A percentile compares a stretch with the other conserved stretches of the same genome.
Evolutionary conservation across 2,329 filamentous ascomycete species (phyloP).

Genomic region (Colletotrichum graminicola): DNA sequence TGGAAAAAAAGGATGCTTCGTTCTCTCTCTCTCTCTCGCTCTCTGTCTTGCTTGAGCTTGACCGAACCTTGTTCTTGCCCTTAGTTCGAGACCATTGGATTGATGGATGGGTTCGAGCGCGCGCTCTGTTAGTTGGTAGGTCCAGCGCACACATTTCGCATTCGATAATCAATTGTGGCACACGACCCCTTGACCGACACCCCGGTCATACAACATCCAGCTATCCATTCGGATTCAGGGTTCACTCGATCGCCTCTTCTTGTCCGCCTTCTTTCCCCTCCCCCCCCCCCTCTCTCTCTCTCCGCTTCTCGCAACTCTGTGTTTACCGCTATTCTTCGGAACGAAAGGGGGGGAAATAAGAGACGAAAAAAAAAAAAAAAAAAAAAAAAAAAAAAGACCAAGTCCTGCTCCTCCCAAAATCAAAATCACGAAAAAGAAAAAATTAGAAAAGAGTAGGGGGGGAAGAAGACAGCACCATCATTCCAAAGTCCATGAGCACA

Average conservation of each 20-base stretch:
- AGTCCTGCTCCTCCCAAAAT: background rate
- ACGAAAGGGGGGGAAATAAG: background rate
- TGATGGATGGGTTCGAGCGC: background rate
- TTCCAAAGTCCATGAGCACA: conserved; percentile 1
- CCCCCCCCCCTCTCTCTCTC: background rate
- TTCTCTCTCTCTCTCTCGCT: background rate
- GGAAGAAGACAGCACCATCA: background rate
- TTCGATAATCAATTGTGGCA: conserved; percentile 36
- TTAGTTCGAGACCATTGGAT: conserved; percentile 1
- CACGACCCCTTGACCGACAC: conserved; percentile 10
- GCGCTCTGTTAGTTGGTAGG: background rate
- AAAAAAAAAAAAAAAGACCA: too few relatives aligned
- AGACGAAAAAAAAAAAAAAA: background rate
- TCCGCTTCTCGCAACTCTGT: background rate
- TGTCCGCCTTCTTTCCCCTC: background rate
- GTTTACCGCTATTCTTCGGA: background rate
- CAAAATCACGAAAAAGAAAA: background rate
- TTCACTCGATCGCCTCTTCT: background rate
- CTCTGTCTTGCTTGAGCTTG: background rate
- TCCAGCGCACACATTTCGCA: conserved; percentile 20
- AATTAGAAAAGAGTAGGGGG: background rate
- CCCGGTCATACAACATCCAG: conserved; percentile 1
- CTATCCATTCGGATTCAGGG: background rate
- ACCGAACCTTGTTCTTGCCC: background rate
- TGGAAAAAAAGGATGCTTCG: background rate